Evolutionary conservation across 1,284 basidiomycete species (phyloP), one percentile per base, ranked within the genome.

Genomic region (Tetrapyrgos nigripes): DNA sequence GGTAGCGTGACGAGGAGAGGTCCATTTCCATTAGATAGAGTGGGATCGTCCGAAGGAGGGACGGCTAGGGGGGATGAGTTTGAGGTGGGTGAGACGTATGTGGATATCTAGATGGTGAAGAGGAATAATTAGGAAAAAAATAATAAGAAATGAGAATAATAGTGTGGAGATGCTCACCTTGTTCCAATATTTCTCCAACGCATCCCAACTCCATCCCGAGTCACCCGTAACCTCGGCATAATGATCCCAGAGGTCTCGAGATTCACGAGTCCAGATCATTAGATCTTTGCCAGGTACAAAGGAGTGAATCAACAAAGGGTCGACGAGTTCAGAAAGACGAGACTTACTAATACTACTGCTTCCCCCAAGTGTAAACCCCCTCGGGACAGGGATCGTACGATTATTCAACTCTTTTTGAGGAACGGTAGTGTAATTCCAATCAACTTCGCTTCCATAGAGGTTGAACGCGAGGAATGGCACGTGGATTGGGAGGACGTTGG

Each of bases 201-300:
- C 67, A 4, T 68, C 64, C 78, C 79, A 79, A 3, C 69, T 66
- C 78, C 77, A 80, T 3, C 72, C 70, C 0, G 61, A 10, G 51
- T 79, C 78, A 6, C 72, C 75, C 10, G 75, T 68, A 19, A 76
- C 59, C 1, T 60, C 59, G 3, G 76, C 77, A 49, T 68, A 73
- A 10, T 68, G 63, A 59, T 79, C 70, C 53, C 67, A 79, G 50
- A 79, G 75, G 21, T 73, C 73, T 5, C 59, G 63, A 3, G 76
- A 72, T 14, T 76, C 79, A 40, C 74, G 72, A 4, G 69, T 73
- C 61, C 75, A 77, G 6, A 71, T 63, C 54, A 77, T 66, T 49
- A 67, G 73, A 53, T 79, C 76, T 79, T n/a, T n/a, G n/a, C n/a
- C n/a, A n/a, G n/a, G n/a, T n/a, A n/a, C n/a, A n/a, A 24, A 13